Evolutionary conservation across 2,329 filamentous ascomycete species (phyloP).

Genomic region (Alternaria arborescens): DNA sequence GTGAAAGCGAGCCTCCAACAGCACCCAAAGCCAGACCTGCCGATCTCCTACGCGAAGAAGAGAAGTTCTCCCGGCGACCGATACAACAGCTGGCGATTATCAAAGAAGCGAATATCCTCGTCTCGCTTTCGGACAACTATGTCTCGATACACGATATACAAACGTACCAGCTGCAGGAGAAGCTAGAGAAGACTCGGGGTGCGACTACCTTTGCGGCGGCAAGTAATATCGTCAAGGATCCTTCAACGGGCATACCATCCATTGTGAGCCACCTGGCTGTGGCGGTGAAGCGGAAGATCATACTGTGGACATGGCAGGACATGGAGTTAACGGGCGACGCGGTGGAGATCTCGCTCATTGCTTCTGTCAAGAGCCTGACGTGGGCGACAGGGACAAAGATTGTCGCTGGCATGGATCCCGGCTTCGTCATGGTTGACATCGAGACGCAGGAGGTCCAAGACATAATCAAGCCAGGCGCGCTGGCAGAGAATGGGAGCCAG

Average conservation of each 20-base stretch:
- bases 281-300: slow-evolving; percentile 86
- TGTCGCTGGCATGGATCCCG: slow-evolving; percentile 88
- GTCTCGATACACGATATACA: slow-evolving; percentile 90
- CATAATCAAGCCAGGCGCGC: slow-evolving; percentile 77
- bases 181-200: slow-evolving; percentile 82
- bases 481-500: slow-evolving; percentile 69
- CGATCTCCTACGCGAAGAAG: slow-evolving; percentile 87
- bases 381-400: slow-evolving; percentile 90
- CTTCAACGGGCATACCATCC: slow-evolving; percentile 84
- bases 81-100: slow-evolving; percentile 95
- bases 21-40: slow-evolving; percentile 61
- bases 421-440: slow-evolving; percentile 89
- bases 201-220: slow-evolving; percentile 91
- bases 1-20: slow-evolving; percentile 56
- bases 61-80: slow-evolving; percentile 89
- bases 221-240: slow-evolving; percentile 92
- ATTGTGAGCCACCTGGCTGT: slow-evolving; percentile 93
- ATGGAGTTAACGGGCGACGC: slow-evolving; percentile 82
- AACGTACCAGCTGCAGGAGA: slow-evolving; percentile 82
- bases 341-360: slow-evolving; percentile 79
- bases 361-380: slow-evolving; percentile 85
- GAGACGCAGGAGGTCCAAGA: slow-evolving; percentile 77
- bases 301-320: slow-evolving; percentile 96
- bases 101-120: slow-evolving; percentile 90
- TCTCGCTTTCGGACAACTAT: slow-evolving; percentile 89